Evolutionary conservation across 2,329 filamentous ascomycete species (phyloP), one percentile per base, ranked within the genome.

Genomic region (Scedosporium aurantiacum): DNA sequence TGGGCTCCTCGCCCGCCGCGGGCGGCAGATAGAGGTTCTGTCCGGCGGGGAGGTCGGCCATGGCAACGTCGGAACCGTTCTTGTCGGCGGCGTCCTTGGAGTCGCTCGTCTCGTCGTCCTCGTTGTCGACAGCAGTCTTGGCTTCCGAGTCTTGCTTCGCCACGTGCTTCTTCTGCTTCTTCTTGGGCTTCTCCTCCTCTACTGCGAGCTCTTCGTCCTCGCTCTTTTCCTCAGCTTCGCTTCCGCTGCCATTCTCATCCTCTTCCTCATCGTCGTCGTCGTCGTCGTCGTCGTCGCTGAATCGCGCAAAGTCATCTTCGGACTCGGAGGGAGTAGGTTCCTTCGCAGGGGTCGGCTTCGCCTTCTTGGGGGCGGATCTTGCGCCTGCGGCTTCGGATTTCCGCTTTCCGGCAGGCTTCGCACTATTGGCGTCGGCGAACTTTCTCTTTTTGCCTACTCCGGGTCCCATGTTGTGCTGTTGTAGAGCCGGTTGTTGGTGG

Each of bases 1-100:
- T 79, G 23, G 87, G 85, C 62, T 87, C 82, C 58, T 75, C 77
- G 60, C 82, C 82, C 32, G 83, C 79, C 32, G 79, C 79, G 2
- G 86, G 75, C 41, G 78, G 77, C 40, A 83, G 86, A 58, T 81
- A 68, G 73, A 79, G 71, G 70, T 74, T 71, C 63, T 70, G 71
- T 41, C 71, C 72, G 62, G 75, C 69, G 55, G 74, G 70, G 37
- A 74, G 70, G 60, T 72, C 70, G 63, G 69, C 68, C 60, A 50
- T 37, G 40, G 60, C 27, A 3, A 47, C 18, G 18, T 60, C 60
- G 8, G 60, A 55, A 3, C 61, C 65, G 4, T 63, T 66, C 7
- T 69, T 64, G 0, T 68, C 67, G 2, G 65, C 67, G 2, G 65
- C 67, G 1, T 63, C 65, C 4, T 62, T 63, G 10, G 65, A 60